These are phyloP conservation scores for Carex littledalei DNA, from an alignment of 176 grass and related monocot genomes.

Conservation along the genomic window DNA sequence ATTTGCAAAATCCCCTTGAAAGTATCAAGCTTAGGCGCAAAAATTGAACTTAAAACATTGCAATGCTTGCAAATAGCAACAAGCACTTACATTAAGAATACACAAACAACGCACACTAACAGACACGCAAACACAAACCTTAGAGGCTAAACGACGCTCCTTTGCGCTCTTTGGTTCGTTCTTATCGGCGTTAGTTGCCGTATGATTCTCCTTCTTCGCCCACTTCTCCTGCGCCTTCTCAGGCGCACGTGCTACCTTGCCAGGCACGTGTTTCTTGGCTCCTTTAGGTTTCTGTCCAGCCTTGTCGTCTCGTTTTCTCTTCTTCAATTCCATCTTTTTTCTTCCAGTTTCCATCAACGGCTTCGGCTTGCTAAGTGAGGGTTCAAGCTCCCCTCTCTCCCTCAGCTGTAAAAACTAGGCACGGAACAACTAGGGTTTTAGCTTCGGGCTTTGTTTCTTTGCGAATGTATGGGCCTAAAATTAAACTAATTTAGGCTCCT, in stretches of 20 bases:
- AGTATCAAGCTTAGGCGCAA: not conserved
- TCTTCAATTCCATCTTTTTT: constrained; percentile 27
- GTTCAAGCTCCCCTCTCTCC: not conserved
- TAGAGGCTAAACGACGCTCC: constrained; percentile 53
- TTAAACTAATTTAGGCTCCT: not conserved
- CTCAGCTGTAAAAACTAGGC: not conserved
- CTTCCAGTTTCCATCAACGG: constrained; percentile 7
- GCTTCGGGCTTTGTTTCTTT: not conserved
- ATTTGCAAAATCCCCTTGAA: not conserved
- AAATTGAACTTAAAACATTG: not conserved
- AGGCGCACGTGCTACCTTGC: constrained; percentile 6
- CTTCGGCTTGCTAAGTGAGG: not conserved
- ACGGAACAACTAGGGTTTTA: constrained; percentile 14
- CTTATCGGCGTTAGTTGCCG: not conserved
- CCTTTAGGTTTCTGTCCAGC: not conserved
- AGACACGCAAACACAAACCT: constrained; percentile 29
- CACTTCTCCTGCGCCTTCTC: not conserved
- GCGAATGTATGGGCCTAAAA: not conserved
- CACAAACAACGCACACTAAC: not conserved
- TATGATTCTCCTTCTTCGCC: constrained; percentile 25
- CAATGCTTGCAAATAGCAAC: not conserved
- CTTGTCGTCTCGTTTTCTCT: constrained; percentile 44
- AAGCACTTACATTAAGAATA: not conserved
- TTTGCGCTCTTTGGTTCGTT: constrained; percentile 33
- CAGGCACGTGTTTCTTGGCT: not conserved